These are phyloP conservation scores for Prunus davidiana DNA, from an alignment of 306 rosid genomes.

Conservation along the genomic window DNA sequence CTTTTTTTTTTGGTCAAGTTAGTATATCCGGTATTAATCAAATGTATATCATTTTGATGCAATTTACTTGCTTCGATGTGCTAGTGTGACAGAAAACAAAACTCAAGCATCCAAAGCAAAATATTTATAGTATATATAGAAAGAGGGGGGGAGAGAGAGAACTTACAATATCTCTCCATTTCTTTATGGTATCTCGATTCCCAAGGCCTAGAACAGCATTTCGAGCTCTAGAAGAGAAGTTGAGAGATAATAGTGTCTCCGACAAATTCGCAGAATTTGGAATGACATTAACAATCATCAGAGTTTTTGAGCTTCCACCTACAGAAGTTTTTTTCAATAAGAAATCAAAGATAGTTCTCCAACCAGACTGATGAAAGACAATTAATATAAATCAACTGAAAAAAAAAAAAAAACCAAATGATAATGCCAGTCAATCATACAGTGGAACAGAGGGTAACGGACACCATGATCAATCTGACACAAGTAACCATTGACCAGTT, in stretches of 20 bases:
- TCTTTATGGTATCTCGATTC: constrained; percentile 87
- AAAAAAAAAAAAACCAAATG: background rate
- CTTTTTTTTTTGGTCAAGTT: background rate
- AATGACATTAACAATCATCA: constrained; percentile 81
- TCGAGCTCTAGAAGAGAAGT: constrained; percentile 83
- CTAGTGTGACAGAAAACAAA: background rate
- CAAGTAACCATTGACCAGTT: background rate
- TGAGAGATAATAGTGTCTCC: constrained; percentile 74
- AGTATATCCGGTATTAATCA: background rate
- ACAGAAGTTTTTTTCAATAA: constrained; percentile 14
- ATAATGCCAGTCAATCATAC: background rate
- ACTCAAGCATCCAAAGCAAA: background rate
- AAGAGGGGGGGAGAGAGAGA: background rate
- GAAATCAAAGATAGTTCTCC: background rate
- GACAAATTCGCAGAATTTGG: constrained; percentile 68
- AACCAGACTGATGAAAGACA: background rate
- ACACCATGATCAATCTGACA: constrained; percentile 2
- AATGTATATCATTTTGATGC: background rate
- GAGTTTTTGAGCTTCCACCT: constrained; percentile 90
- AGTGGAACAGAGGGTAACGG: background rate
- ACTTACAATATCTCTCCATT: constrained; percentile 95
- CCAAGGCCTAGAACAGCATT: constrained; percentile 89
- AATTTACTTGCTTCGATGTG: background rate
- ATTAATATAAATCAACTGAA: background rate
- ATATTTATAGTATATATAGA: background rate